Evolutionary conservation across 768 basidiomycete species (phyloP), one percentile per base, ranked within the genome.

Genomic region (Pluteus cervinus): DNA sequence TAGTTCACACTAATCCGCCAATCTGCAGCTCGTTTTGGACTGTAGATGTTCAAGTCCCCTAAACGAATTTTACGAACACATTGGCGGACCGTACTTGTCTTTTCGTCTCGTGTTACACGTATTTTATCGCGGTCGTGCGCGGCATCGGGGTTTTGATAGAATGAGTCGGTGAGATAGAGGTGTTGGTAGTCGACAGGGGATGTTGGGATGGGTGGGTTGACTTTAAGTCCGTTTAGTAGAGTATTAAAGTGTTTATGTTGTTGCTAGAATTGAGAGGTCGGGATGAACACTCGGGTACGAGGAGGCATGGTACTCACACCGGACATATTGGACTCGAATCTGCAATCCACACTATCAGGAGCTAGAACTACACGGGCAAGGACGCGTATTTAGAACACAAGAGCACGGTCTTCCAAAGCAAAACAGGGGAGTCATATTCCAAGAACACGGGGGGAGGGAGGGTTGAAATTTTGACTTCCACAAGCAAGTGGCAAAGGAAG

Each of bases 271-370:
- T 36, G 33, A 32, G 37, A 43, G 30, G 35, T 37, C 38, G 35
- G 48, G 40, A n/a, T n/a, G n/a, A n/a, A n/a, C n/a, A n/a, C n/a
- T n/a, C n/a, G 49, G 48, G 40, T 33, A 28, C 41, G 22, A 15
- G 30, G 30, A 26, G 40, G 10, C 10, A 16, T 18, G 39, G 43
- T 18, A 72, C 84, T 52, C 54, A 94, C 89, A 45, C 70, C 61
- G 29, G 87, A 75, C 93, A 99, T 97, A 55, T 94, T 92, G 43
- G 89, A 86, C 57, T 92, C 86, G 57, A 97, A 97, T 9, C 80
- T 79, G 39, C 79, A 54, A 34, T 86, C 80, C 3, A 74, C 43
- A 23, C 55, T 62, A 36, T 81, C 75, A 7, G 83, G 79, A 4
- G 61, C 47, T 4, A 94, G 62, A 44, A 93, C 91, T 96, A 53